Evolutionary conservation across 495 filamentous ascomycete species (phyloP), one percentile per base, ranked within the genome.

Genomic region (Tuber umbilicatum): DNA sequence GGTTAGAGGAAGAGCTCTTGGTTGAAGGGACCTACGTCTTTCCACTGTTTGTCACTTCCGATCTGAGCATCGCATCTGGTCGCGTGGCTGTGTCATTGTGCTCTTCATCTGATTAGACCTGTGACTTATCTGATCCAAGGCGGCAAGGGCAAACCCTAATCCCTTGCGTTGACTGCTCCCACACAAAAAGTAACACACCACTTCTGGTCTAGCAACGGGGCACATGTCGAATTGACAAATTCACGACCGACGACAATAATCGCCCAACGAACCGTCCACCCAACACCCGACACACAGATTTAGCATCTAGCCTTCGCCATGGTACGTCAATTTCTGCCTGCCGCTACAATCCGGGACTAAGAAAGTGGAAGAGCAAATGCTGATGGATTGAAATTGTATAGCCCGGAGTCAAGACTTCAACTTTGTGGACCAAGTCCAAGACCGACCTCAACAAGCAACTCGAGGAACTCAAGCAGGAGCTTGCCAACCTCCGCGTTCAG

Each of bases 371-470:
- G 40, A 50, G 35, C 21, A 73, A 79, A 72, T 79, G 69, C 80
- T 79, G 77, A 79, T 70, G 41, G 72, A 38, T 68, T 69, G 27
- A 55, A 31, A 42, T 47, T 68, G 43, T 71, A 21, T 73, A 80
- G 80, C 80, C 81, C 47, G 75, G 80, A 88, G 92, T 98, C 86
- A 97, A 97, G 89, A 89, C 94, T 85, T 89, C 88, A 87, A 89
- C 91, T 87, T 92, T 99, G 85, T 98, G 96, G 95, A 90, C 90
- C 86, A 99, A 99, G 93, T 92, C 88, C 90, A 97, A 97, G 90
- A 92, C 94, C 83, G 96, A 99, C 80, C 89, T 99, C 85, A 88
- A 88, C 84, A 94, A 94, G 89, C 94, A 97, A 86, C 89, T 97
- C 81, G 89, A 89, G 81, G 93, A 96, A 85, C 89, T 97, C 83